A percentile compares a stretch with the other conserved stretches of the same genome.
Evolutionary conservation across 164 flowering plant genomes (phyloP).

Genomic region (Chimonanthus salicifolius): DNA sequence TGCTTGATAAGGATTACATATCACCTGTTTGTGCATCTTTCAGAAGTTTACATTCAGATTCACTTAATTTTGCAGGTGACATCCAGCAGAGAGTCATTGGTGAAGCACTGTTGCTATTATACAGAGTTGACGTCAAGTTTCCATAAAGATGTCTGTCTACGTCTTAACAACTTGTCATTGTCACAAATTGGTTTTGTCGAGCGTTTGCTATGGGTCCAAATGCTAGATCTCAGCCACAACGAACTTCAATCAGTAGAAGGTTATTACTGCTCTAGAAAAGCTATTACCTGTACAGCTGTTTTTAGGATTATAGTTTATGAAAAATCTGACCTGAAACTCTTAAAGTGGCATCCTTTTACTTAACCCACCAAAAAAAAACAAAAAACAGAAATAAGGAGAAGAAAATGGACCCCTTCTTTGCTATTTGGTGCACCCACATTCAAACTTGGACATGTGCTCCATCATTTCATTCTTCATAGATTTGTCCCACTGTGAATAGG

Average conservation of each 20-base stretch:
- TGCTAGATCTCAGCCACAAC: conserved; percentile 87
- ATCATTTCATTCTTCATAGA: not conserved
- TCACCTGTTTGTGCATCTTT: not conserved
- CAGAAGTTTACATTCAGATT: conserved; percentile 2
- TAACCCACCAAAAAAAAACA: no score
- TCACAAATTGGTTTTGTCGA: conserved; percentile 63
- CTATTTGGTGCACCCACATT: not conserved
- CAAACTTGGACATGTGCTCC: not conserved
- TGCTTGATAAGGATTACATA: not conserved
- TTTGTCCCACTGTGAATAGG: not conserved
- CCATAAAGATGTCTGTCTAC: conserved; percentile 31
- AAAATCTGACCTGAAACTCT: not conserved
- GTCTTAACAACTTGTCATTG: conserved; percentile 56
- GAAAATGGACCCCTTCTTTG: not conserved
- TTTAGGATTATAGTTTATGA: not conserved
- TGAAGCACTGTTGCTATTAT: conserved; percentile 42
- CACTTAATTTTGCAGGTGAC: conserved; percentile 42
- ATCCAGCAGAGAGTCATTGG: conserved; percentile 40
- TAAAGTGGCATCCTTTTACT: not conserved
- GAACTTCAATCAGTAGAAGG: conserved; percentile 77
- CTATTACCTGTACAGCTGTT: not conserved
- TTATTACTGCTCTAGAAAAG: conserved; percentile 12
- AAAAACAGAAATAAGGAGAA: no score
- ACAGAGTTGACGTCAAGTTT: conserved; percentile 13
- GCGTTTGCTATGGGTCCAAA: conserved; percentile 72